phyloP scores from a whole-genome alignment of 805 yeast genomes.

The Metschnikowia cerradonensis region DNA sequence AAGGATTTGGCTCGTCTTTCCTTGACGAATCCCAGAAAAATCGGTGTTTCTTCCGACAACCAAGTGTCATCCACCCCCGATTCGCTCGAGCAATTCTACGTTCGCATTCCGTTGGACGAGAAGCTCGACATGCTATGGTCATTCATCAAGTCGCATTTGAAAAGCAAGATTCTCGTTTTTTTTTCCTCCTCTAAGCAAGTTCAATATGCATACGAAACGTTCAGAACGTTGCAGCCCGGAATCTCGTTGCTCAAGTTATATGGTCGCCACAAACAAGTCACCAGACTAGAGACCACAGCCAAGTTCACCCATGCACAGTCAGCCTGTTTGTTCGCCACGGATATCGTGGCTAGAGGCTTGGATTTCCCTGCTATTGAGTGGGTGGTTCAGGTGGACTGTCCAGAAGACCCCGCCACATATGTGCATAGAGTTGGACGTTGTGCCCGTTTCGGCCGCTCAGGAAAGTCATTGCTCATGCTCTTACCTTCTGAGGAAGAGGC shows the following conservation, averaged over 20 bases:
- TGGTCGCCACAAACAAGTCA: constrained; percentile 88
- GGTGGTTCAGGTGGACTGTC: constrained; percentile 92
- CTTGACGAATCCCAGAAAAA: constrained; percentile 52
- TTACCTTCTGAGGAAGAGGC: constrained; percentile 80
- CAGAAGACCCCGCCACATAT: constrained; percentile 85
- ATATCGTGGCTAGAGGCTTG: constrained; percentile 86
- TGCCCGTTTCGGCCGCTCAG: constrained; percentile 82
- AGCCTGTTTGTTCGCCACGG: constrained; percentile 84
- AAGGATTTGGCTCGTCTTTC: constrained; percentile 79
- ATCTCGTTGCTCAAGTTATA: constrained; percentile 79
- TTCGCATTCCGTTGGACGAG: constrained; percentile 66
- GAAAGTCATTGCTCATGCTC: constrained; percentile 77
- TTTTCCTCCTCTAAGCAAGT: constrained; percentile 88
- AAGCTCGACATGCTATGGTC: constrained; percentile 85
- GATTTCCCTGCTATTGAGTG: constrained; percentile 93
- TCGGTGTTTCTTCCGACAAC: constrained; percentile 37
- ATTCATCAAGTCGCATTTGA: constrained; percentile 77
- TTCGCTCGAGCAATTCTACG: constrained; percentile 77
- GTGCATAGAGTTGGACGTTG: constrained; percentile 89
- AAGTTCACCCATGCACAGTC: constrained; percentile 76
- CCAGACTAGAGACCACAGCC: constrained; percentile 75
- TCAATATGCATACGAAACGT: constrained; percentile 81
- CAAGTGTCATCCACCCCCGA: constrained; percentile 76
- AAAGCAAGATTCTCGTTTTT: constrained; percentile 75
- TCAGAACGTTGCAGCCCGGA: constrained; percentile 87